phyloP scores from a whole-genome alignment of 106 monocot genomes.

The Dendrobium officinale region DNA sequence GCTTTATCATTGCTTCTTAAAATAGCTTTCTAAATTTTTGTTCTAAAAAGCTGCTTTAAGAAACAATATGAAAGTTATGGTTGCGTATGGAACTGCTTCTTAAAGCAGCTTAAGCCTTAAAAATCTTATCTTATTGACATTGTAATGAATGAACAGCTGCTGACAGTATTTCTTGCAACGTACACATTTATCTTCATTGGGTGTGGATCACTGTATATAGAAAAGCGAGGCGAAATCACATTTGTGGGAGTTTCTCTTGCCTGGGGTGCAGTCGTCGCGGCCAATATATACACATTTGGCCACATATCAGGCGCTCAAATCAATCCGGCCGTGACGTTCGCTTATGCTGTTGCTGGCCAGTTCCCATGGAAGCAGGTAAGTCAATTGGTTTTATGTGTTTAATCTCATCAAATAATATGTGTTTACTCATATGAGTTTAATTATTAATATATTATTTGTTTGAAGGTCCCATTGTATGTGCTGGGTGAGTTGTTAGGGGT shows the following conservation, averaged over 20 bases:
- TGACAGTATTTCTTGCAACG: slow-evolving; percentile 11
- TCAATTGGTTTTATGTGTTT: no score
- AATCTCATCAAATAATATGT: no score
- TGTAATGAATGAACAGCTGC: background rate
- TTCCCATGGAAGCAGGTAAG: slow-evolving; percentile 14
- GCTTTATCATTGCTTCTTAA: no score
- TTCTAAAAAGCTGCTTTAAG: no score
- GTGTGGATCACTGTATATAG: slow-evolving; percentile 9
- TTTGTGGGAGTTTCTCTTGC: background rate
- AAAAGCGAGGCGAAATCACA: slow-evolving; percentile 1
- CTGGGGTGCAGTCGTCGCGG: background rate
- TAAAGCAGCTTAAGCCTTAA: no score
- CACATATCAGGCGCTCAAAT: slow-evolving; percentile 23
- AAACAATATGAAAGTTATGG: no score
- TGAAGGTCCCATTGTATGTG: background rate
- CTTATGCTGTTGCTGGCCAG: slow-evolving; percentile 4
- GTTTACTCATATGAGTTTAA: no score
- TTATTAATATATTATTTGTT: no score
- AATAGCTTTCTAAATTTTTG: no score
- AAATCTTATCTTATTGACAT: no score
- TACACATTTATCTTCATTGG: slow-evolving; percentile 18
- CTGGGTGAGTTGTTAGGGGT: background rate
- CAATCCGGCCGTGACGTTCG: slow-evolving; percentile 18
- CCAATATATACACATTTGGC: slow-evolving; percentile 11
- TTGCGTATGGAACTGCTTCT: no score